Percentiles rank a stretch among this genome's conserved stretches.
Evolutionary conservation across 2,329 filamentous ascomycete genomes (phyloP).

Genomic region (Fusarium cicatricum): DNA sequence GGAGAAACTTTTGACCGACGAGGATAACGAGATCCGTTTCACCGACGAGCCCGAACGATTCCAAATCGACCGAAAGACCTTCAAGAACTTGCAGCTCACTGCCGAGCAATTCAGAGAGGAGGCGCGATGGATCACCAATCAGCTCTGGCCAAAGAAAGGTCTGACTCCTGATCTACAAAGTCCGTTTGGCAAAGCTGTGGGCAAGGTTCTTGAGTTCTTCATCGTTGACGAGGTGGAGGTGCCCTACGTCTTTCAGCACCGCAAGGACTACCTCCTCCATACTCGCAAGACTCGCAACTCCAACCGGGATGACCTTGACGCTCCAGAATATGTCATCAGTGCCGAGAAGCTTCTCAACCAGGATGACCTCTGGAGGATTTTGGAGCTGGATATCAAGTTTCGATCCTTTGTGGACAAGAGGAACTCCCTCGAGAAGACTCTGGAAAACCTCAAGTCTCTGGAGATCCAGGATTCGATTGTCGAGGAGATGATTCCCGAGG

Average conservation of each 20-base stretch:
- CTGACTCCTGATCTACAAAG: constrained; percentile 75
- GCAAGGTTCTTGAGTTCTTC: constrained; percentile 94
- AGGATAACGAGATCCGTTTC: constrained; percentile 89
- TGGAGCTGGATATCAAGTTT: constrained; percentile 95
- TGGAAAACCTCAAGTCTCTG: constrained; percentile 72
- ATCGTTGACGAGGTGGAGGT: constrained; percentile 95
- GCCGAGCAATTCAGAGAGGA: constrained; percentile 92
- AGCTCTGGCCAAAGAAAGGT: constrained; percentile 88
- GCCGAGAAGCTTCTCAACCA: constrained; percentile 92
- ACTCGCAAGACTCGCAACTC: constrained; percentile 74
- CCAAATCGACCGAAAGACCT: constrained; percentile 88
- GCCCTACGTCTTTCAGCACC: constrained; percentile 97
- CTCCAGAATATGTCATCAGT: constrained; percentile 74
- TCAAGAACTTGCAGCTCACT: constrained; percentile 81
- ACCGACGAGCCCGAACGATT: constrained; percentile 93
- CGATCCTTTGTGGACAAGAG: constrained; percentile 92
- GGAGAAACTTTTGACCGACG: constrained; percentile 94
- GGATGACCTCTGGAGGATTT: constrained; percentile 92
- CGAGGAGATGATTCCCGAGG: constrained; percentile 81
- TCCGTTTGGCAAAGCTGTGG: constrained; percentile 87
- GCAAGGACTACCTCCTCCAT: constrained; percentile 97
- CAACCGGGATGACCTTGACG: constrained; percentile 71
- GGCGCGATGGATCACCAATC: constrained; percentile 87
- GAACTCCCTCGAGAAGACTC: constrained; percentile 82
- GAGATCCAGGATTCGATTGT: constrained; percentile 77